Evolutionary conservation across 2,329 filamentous ascomycete genomes (phyloP).

Genomic region (Colletotrichum costaricense): DNA sequence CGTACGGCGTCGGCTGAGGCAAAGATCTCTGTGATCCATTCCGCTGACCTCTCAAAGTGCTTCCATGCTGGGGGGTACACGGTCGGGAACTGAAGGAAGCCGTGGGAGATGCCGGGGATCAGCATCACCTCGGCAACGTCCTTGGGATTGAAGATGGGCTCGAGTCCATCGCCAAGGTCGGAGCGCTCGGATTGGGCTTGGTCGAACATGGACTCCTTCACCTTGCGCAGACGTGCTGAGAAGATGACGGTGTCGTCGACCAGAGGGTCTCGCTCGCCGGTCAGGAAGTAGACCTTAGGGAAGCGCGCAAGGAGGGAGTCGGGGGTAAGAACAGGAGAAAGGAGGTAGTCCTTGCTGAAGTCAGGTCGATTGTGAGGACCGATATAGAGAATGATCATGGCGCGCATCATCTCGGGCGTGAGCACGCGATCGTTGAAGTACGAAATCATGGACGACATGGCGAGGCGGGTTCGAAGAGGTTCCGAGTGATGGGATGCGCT

Average conservation of each 20-base stretch:
- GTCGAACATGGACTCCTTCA: conserved; percentile 69
- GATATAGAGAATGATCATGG: conserved; percentile 98
- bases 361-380: conserved; percentile 93
- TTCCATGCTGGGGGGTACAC: conserved; percentile 93
- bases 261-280: conserved; percentile 92
- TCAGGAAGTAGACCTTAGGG: conserved; percentile 93
- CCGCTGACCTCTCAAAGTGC: conserved; percentile 81
- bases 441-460: conserved; percentile 96
- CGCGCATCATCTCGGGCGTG: conserved; percentile 97
- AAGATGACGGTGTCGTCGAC: conserved; percentile 99
- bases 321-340: conserved; percentile 90
- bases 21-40: conserved; percentile 87
- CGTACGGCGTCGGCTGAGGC: conserved; percentile 57
- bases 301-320: conserved; percentile 87
- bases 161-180: conserved; percentile 44
- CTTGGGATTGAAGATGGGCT: conserved; percentile 74
- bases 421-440: conserved; percentile 97
- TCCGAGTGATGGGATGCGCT: conserved; percentile 63
- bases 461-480: conserved; percentile 83
- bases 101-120: conserved; percentile 90
- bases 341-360: conserved; percentile 89
- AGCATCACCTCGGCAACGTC: conserved; percentile 85
- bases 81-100: conserved; percentile 90
- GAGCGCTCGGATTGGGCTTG: conserved; percentile 48
- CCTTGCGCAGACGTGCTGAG: conserved; percentile 85